phyloP scores from a whole-genome alignment of 1,284 basidiomycete genomes.

The Naganishia cerealis region DNA sequence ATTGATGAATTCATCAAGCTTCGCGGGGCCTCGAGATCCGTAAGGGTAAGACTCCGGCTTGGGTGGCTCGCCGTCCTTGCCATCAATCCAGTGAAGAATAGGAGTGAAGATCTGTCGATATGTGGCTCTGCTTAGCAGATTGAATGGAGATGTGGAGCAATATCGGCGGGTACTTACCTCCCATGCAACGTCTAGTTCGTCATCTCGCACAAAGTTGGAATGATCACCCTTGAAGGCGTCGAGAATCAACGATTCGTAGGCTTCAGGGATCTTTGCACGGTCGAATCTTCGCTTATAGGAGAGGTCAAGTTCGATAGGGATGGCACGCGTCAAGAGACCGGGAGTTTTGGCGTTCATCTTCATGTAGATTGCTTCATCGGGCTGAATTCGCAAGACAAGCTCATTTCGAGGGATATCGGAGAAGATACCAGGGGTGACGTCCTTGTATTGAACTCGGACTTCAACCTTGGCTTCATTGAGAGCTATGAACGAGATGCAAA shows the following conservation, averaged over 20 bases:
- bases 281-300: conserved; percentile 92
- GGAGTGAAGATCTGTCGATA: conserved; percentile 80
- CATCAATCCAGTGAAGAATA: conserved; percentile 90
- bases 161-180: conserved; percentile 61
- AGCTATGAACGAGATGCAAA: conserved; percentile 58
- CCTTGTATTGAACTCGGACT: conserved; percentile 93
- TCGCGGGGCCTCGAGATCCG: conserved; percentile 86
- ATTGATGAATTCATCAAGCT: conserved; percentile 71
- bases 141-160: neutral
- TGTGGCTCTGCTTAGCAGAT: neutral
- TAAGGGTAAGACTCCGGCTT: conserved; percentile 79
- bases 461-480: conserved; percentile 96
- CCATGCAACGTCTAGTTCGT: conserved; percentile 93
- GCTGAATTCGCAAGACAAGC: conserved; percentile 91
- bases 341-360: conserved; percentile 93
- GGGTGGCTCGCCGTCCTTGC: conserved; percentile 60
- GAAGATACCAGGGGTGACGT: conserved; percentile 92
- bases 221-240: conserved; percentile 72
- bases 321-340: conserved; percentile 79
- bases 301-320: conserved; percentile 93
- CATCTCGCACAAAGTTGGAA: conserved; percentile 80
- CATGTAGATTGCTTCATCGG: conserved; percentile 88
- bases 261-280: conserved; percentile 85
- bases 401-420: conserved; percentile 91
- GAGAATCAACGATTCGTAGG: conserved; percentile 87